These are phyloP conservation scores for Colletotrichum theobromicola DNA, from an alignment of 2,329 filamentous ascomycete species.

Conservation along the genomic window DNA sequence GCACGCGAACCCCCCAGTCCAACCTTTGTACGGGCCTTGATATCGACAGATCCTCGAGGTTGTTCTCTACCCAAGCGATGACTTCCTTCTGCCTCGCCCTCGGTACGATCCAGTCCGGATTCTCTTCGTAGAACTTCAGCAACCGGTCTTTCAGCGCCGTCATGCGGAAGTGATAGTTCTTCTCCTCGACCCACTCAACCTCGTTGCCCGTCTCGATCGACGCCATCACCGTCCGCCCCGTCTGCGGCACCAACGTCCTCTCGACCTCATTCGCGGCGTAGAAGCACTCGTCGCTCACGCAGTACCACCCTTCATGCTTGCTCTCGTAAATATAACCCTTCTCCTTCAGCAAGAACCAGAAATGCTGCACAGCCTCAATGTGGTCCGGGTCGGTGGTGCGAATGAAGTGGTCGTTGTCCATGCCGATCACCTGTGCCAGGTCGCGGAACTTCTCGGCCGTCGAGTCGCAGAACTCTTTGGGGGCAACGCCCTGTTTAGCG, in stretches of 20 bases:
- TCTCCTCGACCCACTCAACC: constrained; percentile 93
- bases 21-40: constrained; percentile 81
- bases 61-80: constrained; percentile 74
- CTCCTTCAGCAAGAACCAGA: constrained; percentile 83
- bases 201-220: constrained; percentile 88
- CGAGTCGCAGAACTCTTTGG: constrained; percentile 87
- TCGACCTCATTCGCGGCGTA: constrained; percentile 82
- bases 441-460: constrained; percentile 81
- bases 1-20: constrained; percentile 88
- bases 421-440: constrained; percentile 71
- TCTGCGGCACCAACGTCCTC: constrained; percentile 76
- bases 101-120: constrained; percentile 81
- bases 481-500: constrained; percentile 68
- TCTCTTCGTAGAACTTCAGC: constrained; percentile 78
- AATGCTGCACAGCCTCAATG: constrained; percentile 82
- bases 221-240: constrained; percentile 82
- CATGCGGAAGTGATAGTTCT: constrained; percentile 93
- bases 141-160: constrained; percentile 82
- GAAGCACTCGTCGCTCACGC: constrained; percentile 94
- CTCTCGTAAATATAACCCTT: constrained; percentile 81
- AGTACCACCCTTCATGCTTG: constrained; percentile 95
- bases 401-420: constrained; percentile 86
- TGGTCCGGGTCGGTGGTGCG: constrained; percentile 88
- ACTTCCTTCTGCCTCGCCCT: constrained; percentile 77
- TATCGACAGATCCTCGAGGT: constrained; percentile 86